phyloP scores from a whole-genome alignment of 257 asterid species.

The Solanum peruvianum region DNA sequence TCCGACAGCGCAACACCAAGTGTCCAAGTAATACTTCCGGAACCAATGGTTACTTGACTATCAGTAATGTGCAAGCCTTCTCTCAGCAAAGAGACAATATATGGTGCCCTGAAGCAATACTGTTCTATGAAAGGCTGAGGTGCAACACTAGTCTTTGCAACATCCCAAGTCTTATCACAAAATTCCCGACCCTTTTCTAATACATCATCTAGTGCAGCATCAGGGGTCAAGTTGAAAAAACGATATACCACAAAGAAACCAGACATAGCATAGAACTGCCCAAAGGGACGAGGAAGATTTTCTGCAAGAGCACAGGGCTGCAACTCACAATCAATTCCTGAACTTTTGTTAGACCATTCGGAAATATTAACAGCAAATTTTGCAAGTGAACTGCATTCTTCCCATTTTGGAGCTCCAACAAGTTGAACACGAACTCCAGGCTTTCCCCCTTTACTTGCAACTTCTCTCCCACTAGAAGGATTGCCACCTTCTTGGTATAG shows the following conservation, averaged over 20 bases:
- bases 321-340: slow-evolving; percentile 61
- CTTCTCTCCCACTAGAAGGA: slow-evolving; percentile 35
- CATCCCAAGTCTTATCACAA: slow-evolving; percentile 49
- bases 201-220: slow-evolving; percentile 24
- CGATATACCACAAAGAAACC: slow-evolving; percentile 78
- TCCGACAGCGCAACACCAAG: slow-evolving; percentile 91
- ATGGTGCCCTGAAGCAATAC: slow-evolving; percentile 74
- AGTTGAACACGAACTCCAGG: slow-evolving; percentile 47
- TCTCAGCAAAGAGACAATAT: slow-evolving; percentile 60
- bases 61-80: slow-evolving; percentile 91
- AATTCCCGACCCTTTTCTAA: slow-evolving; percentile 26
- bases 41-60: slow-evolving; percentile 49
- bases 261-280: slow-evolving; percentile 85
- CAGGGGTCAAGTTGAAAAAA: slow-evolving; percentile 25
- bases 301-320: slow-evolving; percentile 82
- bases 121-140: slow-evolving; percentile 97
- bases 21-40: slow-evolving; percentile 98
- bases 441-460: slow-evolving; percentile 27
- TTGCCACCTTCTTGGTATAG: slow-evolving; percentile 31
- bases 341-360: slow-evolving; percentile 58
- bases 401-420: slow-evolving; percentile 84
- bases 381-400: slow-evolving; percentile 73
- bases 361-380: slow-evolving; percentile 68
- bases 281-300: slow-evolving; percentile 68
- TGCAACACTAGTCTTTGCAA: slow-evolving; percentile 65